Conservation (phyloP, 495 filamentous ascomycete genomes). For the Letharia lupina region DNA sequence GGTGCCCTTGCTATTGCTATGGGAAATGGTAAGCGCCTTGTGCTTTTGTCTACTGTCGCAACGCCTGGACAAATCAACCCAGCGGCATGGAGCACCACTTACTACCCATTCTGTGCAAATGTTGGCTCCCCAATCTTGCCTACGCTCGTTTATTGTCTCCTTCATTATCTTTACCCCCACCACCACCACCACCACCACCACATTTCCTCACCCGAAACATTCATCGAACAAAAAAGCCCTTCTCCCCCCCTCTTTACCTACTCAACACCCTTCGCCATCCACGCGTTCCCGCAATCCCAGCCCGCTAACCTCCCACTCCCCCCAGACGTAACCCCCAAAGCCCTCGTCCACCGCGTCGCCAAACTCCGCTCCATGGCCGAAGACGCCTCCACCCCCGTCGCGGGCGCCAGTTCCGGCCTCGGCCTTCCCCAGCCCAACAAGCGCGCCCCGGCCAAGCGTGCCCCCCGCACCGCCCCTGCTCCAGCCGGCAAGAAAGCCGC, state of each 20-base stretch:
- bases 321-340: slow-evolving; percentile 10
- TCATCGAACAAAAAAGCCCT: not conserved
- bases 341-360: slow-evolving; percentile 5
- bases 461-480: not conserved
- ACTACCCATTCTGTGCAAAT: not conserved
- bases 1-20: not conserved
- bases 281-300: not conserved
- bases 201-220: not conserved
- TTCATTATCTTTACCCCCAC: too few relatives aligned
- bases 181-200: not conserved
- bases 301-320: not conserved
- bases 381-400: not conserved
- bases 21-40: slow-evolving; percentile 1
- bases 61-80: too few relatives aligned
- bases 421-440: not conserved
- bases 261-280: too few relatives aligned
- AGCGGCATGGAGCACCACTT: not conserved
- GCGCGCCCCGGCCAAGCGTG: not conserved
- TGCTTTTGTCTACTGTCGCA: too few relatives aligned
- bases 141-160: not conserved
- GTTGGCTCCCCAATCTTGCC: not conserved
- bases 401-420: not conserved
- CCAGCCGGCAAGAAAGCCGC: not conserved
- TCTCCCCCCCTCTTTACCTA: not conserved
- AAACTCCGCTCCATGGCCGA: not conserved